Percentiles rank a stretch among this genome's conserved stretches.
Conservation (phyloP, 2,329 filamentous ascomycete genomes). For the Diaporthe destruens region DNA sequence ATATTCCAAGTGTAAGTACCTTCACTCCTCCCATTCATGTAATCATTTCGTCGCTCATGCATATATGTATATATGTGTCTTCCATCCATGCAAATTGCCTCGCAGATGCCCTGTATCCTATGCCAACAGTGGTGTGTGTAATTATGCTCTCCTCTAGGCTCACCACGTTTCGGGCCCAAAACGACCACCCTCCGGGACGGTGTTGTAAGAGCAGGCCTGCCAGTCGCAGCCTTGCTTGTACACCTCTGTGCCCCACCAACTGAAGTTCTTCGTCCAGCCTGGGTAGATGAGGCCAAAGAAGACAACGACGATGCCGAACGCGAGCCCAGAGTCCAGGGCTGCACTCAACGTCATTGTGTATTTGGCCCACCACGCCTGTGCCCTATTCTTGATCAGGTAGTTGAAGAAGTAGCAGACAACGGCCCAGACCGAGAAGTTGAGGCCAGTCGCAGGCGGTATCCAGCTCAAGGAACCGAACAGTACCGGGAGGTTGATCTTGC, state of each 20-base stretch:
- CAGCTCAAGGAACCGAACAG: conserved; percentile 85
- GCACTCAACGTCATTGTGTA: conserved; percentile 92
- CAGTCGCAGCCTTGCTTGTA: conserved; percentile 89
- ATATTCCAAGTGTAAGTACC: background rate
- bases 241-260: conserved; percentile 91
- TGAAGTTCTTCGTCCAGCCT: conserved; percentile 78
- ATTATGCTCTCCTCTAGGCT: conserved; percentile 28
- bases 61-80: conserved; percentile 4
- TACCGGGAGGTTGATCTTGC: conserved; percentile 85
- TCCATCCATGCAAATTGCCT: conserved; percentile 10
- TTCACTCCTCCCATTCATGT: conserved; percentile 9
- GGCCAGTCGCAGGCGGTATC: conserved; percentile 88
- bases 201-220: conserved; percentile 80
- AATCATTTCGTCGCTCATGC: conserved; percentile 29
- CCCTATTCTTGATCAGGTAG: conserved; percentile 76
- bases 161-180: conserved; percentile 77
- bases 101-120: background rate
- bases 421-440: conserved; percentile 91
- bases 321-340: conserved; percentile 84
- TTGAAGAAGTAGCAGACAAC: conserved; percentile 90
- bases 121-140: background rate
- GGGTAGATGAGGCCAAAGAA: conserved; percentile 92
- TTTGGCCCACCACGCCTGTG: conserved; percentile 86
- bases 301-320: conserved; percentile 84
- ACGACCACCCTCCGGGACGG: conserved; percentile 70